These are phyloP conservation scores for Mucor plumbeus DNA, from an alignment of 371 early-diverging fungal species.

Conservation along the genomic window DNA sequence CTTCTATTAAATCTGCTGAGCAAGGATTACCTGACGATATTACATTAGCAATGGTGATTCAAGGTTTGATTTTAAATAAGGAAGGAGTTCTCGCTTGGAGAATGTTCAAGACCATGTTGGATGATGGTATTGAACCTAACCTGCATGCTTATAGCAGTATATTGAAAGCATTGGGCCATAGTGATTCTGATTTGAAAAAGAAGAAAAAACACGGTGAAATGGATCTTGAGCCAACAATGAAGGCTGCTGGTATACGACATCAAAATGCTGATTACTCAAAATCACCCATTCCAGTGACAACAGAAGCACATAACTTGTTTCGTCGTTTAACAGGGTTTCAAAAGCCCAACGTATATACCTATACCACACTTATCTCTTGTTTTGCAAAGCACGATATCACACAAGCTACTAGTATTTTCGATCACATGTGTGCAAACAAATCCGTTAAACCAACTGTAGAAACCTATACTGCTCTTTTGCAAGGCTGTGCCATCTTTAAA, in stretches of 20 bases:
- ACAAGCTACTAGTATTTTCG: conserved; percentile 43
- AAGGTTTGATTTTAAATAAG: conserved; percentile 44
- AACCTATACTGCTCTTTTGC: conserved; percentile 48
- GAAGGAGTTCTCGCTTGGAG: conserved; percentile 46
- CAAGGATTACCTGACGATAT: conserved; percentile 44
- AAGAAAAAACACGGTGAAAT: conserved; percentile 5
- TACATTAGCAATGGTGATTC: conserved; percentile 49
- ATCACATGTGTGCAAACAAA: conserved; percentile 43
- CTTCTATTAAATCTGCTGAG: conserved; percentile 32
- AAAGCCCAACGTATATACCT: conserved; percentile 49
- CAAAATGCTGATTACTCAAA: conserved; percentile 10
- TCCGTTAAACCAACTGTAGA: conserved; percentile 41
- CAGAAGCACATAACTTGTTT: conserved; percentile 41
- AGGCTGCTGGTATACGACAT: conserved; percentile 27
- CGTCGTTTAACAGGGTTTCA: conserved; percentile 45
- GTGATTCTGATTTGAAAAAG: conserved; percentile 18
- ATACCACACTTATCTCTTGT: conserved; percentile 54
- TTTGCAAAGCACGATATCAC: conserved; percentile 46
- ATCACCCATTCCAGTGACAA: conserved; percentile 24
- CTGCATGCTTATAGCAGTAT: conserved; percentile 42
- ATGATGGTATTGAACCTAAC: conserved; percentile 38
- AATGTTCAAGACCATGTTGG: conserved; percentile 39
- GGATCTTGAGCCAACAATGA: conserved; percentile 15
- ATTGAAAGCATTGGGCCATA: conserved; percentile 28
- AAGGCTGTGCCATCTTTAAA: conserved; percentile 53